Base-by-base conservation (phyloP, 1,284 basidiomycete species). In the Microbotryum lychnidis-dioicae region DNA sequence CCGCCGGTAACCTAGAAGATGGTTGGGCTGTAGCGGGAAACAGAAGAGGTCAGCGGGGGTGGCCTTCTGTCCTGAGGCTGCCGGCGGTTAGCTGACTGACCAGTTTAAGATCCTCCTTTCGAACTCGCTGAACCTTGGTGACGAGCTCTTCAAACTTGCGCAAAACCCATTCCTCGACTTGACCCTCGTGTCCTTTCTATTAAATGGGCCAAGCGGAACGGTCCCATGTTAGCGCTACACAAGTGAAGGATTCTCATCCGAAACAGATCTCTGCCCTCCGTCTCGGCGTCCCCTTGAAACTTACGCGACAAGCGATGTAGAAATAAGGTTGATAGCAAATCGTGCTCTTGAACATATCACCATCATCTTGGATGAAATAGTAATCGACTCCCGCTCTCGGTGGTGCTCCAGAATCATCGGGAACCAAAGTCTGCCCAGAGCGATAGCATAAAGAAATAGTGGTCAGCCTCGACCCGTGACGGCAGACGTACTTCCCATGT, bases 351-450 rank as follows among this genome's bases (percentile, higher is more conserved):
- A 99, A 98, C 84, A 90, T 90, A 42, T 82, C 84, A 5, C 94
- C 94, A 67, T 97, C 92, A 72, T 98, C 93, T 77, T 97, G 86
- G 69, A 98, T 91, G 72, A 99, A 98, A 76, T 97, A 97, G 71
- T 87, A 97, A 73, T 99, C 94, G 12, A 99, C 93, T 12, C 87
- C 92, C 6, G 90, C 87, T 67, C 84, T 86, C 20, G 91, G 91
- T 16, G 82, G 82, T 8, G 87, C 81, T 78, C 85, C 85, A 50
- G 87, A 85, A 3, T 88, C 78, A 71, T 93, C 91, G 74, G 89
- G 87, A 21, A 96, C 75, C 6, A 96, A 77, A 0, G 91, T 97
- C 84, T 91, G 61, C 18, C 16, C 21, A 16, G 50, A 37, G 27
- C 18, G 37, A n/a, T 33, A 44, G 60, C n/a, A 60, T 58, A 29